phyloP scores from a whole-genome alignment of 495 filamentous ascomycete species.

The Aspergillus sclerotiicarbonarius region DNA sequence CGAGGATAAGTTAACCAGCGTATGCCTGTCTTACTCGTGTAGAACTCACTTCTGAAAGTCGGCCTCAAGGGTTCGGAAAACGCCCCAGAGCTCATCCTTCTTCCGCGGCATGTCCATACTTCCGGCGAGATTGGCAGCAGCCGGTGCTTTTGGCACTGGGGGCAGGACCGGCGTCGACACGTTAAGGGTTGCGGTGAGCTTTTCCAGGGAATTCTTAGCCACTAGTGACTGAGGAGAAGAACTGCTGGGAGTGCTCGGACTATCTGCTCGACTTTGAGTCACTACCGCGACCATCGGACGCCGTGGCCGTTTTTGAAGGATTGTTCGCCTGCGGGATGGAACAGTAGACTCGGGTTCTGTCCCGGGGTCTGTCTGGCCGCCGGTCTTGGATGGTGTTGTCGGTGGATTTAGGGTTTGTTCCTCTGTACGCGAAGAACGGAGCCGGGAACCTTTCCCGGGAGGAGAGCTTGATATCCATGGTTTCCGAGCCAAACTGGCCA shows the following conservation, averaged over 20 bases:
- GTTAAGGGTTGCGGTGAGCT: slow-evolving; percentile 48
- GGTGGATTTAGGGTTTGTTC: slow-evolving; percentile 29
- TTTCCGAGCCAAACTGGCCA: slow-evolving; percentile 63
- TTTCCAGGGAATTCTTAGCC: slow-evolving; percentile 58
- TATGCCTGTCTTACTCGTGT: neutral
- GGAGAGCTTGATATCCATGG: slow-evolving; percentile 64
- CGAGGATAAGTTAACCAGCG: neutral
- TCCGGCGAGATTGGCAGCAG: slow-evolving; percentile 35
- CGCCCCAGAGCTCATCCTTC: slow-evolving; percentile 86
- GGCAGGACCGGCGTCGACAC: slow-evolving; percentile 48
- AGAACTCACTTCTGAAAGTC: slow-evolving; percentile 72
- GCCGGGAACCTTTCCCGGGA: slow-evolving; percentile 40
- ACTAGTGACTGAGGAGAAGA: slow-evolving; percentile 53
- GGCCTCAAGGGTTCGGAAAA: slow-evolving; percentile 76
- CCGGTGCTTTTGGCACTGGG: slow-evolving; percentile 46
- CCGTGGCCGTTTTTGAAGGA: slow-evolving; percentile 45
- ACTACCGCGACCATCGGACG: slow-evolving; percentile 53
- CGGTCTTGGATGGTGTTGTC: slow-evolving; percentile 5
- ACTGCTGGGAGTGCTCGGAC: slow-evolving; percentile 40
- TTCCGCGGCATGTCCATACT: slow-evolving; percentile 49
- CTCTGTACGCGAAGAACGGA: slow-evolving; percentile 37
- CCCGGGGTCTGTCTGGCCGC: slow-evolving; percentile 24
- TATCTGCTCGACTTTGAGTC: slow-evolving; percentile 45
- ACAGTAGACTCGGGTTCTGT: slow-evolving; percentile 25
- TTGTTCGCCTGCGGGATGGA: slow-evolving; percentile 36